These are phyloP conservation scores for Cantharellus cinnabarinus DNA, from an alignment of 768 basidiomycete genomes.

Conservation along the genomic window DNA sequence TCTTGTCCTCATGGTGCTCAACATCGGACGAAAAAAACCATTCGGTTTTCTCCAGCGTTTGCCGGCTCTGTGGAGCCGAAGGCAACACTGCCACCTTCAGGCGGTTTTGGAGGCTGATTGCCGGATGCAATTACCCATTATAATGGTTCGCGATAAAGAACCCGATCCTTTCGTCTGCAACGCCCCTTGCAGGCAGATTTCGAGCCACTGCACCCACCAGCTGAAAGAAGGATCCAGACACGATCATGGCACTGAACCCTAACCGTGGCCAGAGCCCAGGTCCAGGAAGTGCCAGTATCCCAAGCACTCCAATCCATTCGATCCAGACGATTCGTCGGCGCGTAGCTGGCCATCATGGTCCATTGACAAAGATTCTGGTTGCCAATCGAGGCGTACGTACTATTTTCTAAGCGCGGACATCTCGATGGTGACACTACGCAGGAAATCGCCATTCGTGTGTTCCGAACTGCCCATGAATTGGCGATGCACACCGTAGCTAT, in stretches of 20 bases:
- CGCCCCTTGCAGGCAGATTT: too few species aligned
- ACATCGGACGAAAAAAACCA: too few species aligned
- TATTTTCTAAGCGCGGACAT: background rate
- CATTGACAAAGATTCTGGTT: conserved; percentile 78
- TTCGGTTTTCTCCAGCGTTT: too few species aligned
- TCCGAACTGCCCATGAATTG: conserved; percentile 93
- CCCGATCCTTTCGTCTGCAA: too few species aligned
- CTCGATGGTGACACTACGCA: conserved; percentile 13
- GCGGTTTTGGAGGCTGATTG: too few species aligned
- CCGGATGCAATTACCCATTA: too few species aligned
- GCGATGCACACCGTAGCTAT: conserved; percentile 99
- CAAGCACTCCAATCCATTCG: conserved; percentile 72
- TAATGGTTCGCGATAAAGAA: too few species aligned
- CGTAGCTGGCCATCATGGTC: conserved; percentile 76
- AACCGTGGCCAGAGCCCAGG: background rate
- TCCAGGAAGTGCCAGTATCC: conserved; percentile 25
- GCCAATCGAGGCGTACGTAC: conserved; percentile 71
- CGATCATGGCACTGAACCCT: background rate
- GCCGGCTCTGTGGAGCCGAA: too few species aligned
- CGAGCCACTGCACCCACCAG: too few species aligned
- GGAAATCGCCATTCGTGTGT: conserved; percentile 99
- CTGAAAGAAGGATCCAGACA: too few species aligned
- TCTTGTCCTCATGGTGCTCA: too few species aligned
- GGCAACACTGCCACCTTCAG: too few species aligned
- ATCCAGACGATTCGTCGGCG: conserved; percentile 83